phyloP scores from a whole-genome alignment of 768 basidiomycete species.

The Cyathus striatus region DNA sequence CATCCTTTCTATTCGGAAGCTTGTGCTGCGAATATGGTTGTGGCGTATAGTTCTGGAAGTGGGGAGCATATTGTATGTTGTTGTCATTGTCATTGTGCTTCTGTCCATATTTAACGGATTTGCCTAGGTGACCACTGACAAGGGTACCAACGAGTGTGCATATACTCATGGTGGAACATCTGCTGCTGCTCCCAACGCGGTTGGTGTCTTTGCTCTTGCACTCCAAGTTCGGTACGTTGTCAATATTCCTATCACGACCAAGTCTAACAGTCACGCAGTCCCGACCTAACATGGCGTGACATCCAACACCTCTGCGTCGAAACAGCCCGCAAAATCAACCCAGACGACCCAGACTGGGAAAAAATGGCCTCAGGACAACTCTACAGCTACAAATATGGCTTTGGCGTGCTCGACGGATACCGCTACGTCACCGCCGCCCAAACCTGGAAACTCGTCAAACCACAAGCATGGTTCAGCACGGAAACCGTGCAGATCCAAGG shows the following conservation, averaged over 20 bases:
- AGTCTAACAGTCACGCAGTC: constrained; percentile 35
- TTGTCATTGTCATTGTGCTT: constrained; percentile 2
- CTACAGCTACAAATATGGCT: constrained; percentile 92
- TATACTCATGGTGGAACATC: constrained; percentile 91
- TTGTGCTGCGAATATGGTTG: constrained; percentile 97
- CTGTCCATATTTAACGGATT: constrained; percentile 4
- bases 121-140: constrained; percentile 89
- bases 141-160: constrained; percentile 79
- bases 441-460: constrained; percentile 84
- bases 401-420: constrained; percentile 82
- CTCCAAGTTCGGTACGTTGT: constrained; percentile 72
- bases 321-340: constrained; percentile 74
- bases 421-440: constrained; percentile 77
- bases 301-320: constrained; percentile 85
- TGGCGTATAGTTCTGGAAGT: constrained; percentile 92
- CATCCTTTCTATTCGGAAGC: constrained; percentile 97
- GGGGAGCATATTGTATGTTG: constrained; percentile 85
- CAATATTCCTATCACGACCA: not conserved
- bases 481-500: constrained; percentile 62
- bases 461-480: constrained; percentile 86
- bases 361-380: constrained; percentile 60
- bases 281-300: constrained; percentile 96
- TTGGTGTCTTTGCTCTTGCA: constrained; percentile 88
- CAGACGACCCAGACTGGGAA: constrained; percentile 94
- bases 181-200: constrained; percentile 95